Base-by-base conservation (phyloP, 179 eudicot species). In the Amaranthus tricolor region DNA sequence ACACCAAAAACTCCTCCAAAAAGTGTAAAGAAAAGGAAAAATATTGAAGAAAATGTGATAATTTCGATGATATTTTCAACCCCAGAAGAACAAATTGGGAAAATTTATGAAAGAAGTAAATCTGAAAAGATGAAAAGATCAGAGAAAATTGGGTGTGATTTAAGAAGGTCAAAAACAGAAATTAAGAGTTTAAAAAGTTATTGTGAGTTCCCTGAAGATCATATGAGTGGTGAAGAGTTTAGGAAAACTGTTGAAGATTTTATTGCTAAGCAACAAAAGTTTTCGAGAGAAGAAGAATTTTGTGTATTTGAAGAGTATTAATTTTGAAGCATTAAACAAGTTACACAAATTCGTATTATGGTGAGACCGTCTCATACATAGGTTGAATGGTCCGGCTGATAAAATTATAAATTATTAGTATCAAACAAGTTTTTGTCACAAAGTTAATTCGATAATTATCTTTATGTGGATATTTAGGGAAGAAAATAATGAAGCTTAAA, bases 261-360 rank as follows among this genome's bases (percentile, higher is more conserved):
- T 54, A 95, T 95, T 74, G 97, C 94, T 50, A 85, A 90, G 78
- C 98, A 93, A 71, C 99, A 95, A 78, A 88, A 81, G 87, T 76
- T 77, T 51, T 76, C 91, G 68, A 87, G 92, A 74, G 91, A 94
- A 79, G 93, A 90, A 43, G 85, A 76, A 69, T 82, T 79, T 53
- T 72, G 75, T 10, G 71, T 67, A 31, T 2, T 85, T n/a, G 74
- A 44, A 45, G 11, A 48, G 58, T 68, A 21, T 12, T 14, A 31
- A 64, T 49, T 15, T 62, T 70, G 15, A 63, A 31, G 40, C 3
- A 31, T 31, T 31, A 31, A 31, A 31, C 40, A 31, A 31, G 40
- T 31, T 31, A 31, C 40, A 31, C 40, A 31, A 31, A 31, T 31
- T 31, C 40, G 40, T 31, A 0, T 31, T 31, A 31, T 2, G 3